These are phyloP conservation scores for Clitopilus passeckerianus DNA, from an alignment of 768 basidiomycete genomes.

Conservation along the genomic window DNA sequence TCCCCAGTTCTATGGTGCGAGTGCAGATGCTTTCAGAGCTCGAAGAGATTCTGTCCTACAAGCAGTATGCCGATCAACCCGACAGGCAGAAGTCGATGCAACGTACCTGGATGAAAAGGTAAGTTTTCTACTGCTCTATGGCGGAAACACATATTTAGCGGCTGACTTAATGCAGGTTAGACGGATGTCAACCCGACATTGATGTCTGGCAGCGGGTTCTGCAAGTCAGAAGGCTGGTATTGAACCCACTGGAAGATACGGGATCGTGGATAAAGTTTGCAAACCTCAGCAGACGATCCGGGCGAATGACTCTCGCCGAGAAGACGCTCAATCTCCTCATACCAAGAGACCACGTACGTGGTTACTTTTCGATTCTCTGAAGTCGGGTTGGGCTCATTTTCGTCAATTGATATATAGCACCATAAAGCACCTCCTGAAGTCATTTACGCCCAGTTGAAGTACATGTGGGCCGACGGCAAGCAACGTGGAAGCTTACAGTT, in stretches of 20 bases:
- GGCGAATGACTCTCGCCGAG: conserved; percentile 85
- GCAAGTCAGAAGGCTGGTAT: conserved; percentile 87
- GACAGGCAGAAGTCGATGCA: conserved; percentile 82
- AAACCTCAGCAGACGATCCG: conserved; percentile 92
- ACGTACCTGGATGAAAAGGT: conserved; percentile 96
- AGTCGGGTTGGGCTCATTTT: too few species aligned
- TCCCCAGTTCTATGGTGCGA: conserved; percentile 77
- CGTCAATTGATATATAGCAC: conserved; percentile 22
- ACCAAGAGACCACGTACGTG: conserved; percentile 56
- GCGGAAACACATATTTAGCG: not conserved
- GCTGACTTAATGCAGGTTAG: conserved; percentile 44
- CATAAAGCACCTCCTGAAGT: conserved; percentile 86
- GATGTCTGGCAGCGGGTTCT: conserved; percentile 97
- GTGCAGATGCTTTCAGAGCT: conserved; percentile 96
- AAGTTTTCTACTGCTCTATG: conserved; percentile 7
- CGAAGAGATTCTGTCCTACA: conserved; percentile 93
- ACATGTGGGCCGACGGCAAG: conserved; percentile 84
- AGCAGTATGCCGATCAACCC: conserved; percentile 86
- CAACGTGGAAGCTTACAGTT: conserved; percentile 72
- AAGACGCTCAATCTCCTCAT: conserved; percentile 91
- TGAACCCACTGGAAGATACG: conserved; percentile 87
- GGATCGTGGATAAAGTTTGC: conserved; percentile 99
- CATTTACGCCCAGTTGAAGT: conserved; percentile 91
- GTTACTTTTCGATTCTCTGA: too few species aligned
- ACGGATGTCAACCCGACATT: conserved; percentile 96